Conservation (phyloP, 2,329 filamentous ascomycete genomes). For the Cladosporium sp. region DNA sequence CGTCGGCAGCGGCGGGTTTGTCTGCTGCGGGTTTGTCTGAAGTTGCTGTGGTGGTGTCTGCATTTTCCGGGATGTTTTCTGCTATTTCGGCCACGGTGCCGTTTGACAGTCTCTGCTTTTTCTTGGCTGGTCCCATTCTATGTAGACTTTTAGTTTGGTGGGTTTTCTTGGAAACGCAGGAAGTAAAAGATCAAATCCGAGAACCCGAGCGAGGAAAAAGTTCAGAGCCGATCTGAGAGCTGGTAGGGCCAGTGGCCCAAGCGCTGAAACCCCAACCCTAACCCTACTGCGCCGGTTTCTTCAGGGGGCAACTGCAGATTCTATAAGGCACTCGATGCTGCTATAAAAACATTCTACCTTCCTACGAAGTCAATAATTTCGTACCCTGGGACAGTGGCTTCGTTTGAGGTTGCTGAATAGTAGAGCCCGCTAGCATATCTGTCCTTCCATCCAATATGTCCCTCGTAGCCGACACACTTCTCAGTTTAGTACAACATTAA, state of each 20-base stretch:
- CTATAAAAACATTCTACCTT: no score
- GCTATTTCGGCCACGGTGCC: conserved; percentile 23
- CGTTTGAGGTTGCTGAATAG: no score
- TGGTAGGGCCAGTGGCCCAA: not conserved
- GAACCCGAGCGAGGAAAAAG: not conserved
- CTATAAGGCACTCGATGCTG: no score
- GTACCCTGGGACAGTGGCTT: no score
- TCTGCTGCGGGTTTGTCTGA: conserved; percentile 4
- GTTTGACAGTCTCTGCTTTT: conserved; percentile 29
- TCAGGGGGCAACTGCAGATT: no score
- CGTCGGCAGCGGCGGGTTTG: no score
- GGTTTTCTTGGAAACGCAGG: not conserved
- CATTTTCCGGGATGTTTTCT: not conserved
- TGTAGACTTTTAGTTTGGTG: not conserved
- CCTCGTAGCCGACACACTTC: no score
- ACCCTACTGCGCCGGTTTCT: no score
- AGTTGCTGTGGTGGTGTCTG: conserved; percentile 4
- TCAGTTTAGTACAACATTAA: no score
- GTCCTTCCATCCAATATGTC: no score
- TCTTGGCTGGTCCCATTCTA: conserved; percentile 28
- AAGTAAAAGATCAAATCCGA: not conserved
- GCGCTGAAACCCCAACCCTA: not conserved
- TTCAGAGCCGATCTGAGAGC: not conserved
- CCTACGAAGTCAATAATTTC: no score
- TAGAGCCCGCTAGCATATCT: no score